Percentiles rank a stretch among this genome's conserved stretches.
Evolutionary conservation across 768 basidiomycete species (phyloP).

Genomic region (Rhizopogon vulgaris): DNA sequence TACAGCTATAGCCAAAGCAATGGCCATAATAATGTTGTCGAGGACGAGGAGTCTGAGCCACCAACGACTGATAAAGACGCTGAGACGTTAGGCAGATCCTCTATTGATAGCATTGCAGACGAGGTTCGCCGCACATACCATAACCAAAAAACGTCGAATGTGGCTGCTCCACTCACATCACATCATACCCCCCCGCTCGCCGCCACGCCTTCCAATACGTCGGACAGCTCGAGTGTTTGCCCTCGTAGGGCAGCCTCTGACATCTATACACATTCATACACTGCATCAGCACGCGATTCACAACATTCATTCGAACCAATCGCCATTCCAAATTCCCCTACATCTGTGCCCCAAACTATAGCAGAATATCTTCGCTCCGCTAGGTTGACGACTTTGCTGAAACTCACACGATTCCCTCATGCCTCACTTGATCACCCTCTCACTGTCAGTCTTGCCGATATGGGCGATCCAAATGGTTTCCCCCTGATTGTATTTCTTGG

Average conservation of each 20-base stretch:
- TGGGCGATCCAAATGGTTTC: slow-evolving; percentile 78
- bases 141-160: slow-evolving; percentile 38
- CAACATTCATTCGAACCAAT: slow-evolving; percentile 20
- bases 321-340: slow-evolving; percentile 39
- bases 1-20: slow-evolving; percentile 44
- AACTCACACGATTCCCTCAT: slow-evolving; percentile 74
- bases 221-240: slow-evolving; percentile 48
- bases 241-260: slow-evolving; percentile 35
- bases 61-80: slow-evolving; percentile 50
- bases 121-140: slow-evolving; percentile 71
- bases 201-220: slow-evolving; percentile 39
- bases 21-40: slow-evolving; percentile 41
- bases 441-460: slow-evolving; percentile 87
- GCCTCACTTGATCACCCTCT: slow-evolving; percentile 69
- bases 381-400: slow-evolving; percentile 75
- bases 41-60: slow-evolving; percentile 47
- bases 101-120: slow-evolving; percentile 81
- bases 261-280: slow-evolving; percentile 45
- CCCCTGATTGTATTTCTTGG: slow-evolving; percentile 92
- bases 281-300: slow-evolving; percentile 15
- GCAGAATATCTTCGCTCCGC: slow-evolving; percentile 86
- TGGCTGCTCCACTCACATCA: slow-evolving; percentile 29
- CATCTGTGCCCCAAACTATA: slow-evolving; percentile 60
- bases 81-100: slow-evolving; percentile 71
- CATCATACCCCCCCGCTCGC: slow-evolving; percentile 28